Conservation (phyloP, 2,329 filamentous ascomycete genomes). For the Trichophyton verrucosum region DNA sequence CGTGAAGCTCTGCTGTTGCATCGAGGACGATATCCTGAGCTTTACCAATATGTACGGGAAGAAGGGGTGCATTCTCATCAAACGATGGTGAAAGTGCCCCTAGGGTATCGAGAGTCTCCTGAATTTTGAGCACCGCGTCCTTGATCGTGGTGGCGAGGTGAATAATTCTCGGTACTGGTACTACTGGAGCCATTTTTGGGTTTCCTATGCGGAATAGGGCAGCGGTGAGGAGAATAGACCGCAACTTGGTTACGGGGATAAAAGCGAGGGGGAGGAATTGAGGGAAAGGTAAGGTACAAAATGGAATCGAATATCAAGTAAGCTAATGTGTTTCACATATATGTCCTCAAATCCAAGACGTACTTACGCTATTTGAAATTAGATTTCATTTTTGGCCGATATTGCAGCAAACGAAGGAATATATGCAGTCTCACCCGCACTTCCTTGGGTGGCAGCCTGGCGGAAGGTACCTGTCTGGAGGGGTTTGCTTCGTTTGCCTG, state of each 20-base stretch:
- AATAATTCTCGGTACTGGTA: neutral
- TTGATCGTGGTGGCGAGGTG: neutral
- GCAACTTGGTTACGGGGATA: too few relatives aligned
- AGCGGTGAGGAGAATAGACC: too few relatives aligned
- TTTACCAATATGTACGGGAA: constrained; percentile 30
- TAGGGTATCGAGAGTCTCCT: constrained; percentile 21
- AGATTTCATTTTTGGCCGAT: neutral
- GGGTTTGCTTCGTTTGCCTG: too few relatives aligned
- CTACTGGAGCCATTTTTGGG: neutral
- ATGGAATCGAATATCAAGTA: neutral
- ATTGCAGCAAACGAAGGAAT: neutral
- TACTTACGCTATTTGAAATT: neutral
- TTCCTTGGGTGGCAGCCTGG: too few relatives aligned
- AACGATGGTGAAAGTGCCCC: constrained; percentile 34
- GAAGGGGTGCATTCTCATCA: constrained; percentile 28
- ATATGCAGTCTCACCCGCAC: neutral
- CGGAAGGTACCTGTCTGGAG: too few relatives aligned
- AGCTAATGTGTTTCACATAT: neutral
- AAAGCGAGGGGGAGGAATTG: neutral
- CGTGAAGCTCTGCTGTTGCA: constrained; percentile 33
- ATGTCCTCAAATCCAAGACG: neutral
- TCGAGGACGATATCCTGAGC: constrained; percentile 26
- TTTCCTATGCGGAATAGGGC: too few relatives aligned
- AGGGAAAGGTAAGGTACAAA: neutral
- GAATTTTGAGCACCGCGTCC: neutral